A percentile compares a stretch with the other conserved stretches of the same genome.
Conservation (phyloP, 2,329 filamentous ascomycete genomes). For the Elsinoe necatrix region DNA sequence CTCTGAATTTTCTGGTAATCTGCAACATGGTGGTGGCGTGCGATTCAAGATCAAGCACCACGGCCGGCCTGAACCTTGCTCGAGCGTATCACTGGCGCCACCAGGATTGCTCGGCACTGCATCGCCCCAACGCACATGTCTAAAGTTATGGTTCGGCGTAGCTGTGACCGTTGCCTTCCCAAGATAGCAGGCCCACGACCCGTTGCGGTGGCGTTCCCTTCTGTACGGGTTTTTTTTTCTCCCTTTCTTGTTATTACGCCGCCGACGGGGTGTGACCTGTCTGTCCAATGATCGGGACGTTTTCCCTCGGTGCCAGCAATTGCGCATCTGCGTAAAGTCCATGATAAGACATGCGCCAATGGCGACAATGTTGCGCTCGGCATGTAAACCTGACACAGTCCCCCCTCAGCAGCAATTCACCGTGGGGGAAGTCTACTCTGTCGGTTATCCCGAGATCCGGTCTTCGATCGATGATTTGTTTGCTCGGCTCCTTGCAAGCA, state of each 20-base stretch:
- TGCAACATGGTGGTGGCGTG: conserved; percentile 3
- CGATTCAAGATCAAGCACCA: neutral
- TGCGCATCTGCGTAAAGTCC: neutral
- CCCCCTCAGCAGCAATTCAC: neutral
- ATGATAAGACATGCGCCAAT: neutral
- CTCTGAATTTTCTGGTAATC: conserved; percentile 1
- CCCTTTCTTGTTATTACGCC: neutral
- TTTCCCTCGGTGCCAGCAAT: neutral
- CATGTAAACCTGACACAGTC: neutral
- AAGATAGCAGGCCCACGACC: conserved; percentile 7
- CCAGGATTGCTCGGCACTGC: conserved; percentile 10
- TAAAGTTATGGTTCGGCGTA: conserved; percentile 7
- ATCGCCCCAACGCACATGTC: conserved; percentile 11
- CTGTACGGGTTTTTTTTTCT: neutral
- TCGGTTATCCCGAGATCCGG: neutral
- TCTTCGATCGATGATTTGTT: neutral
- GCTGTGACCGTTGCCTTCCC: neutral
- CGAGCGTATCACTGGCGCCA: neutral
- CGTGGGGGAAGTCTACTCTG: neutral
- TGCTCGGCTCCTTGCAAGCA: neutral
- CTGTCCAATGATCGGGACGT: neutral
- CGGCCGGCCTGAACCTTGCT: conserved; percentile 2
- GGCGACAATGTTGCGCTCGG: neutral
- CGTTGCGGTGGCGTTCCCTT: conserved; percentile 3
- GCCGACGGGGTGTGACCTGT: neutral